A percentile compares a stretch with the other conserved stretches of the same genome.
Conservation (phyloP, 1,284 basidiomycete species). For the Gymnopus androsaceus region DNA sequence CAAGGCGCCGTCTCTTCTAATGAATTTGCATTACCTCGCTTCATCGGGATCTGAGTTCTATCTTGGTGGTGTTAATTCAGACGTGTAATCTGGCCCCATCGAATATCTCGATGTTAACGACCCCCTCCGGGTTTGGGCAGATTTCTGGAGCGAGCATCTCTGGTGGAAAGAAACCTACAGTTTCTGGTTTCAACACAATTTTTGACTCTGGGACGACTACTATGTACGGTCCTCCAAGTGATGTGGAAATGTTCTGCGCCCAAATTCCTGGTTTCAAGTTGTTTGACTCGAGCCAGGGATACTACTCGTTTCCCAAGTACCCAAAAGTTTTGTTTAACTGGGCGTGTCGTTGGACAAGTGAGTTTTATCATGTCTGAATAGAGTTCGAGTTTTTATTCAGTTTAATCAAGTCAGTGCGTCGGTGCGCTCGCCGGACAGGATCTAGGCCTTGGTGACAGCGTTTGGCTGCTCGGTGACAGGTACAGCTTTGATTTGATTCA, state of each 20-base stretch:
- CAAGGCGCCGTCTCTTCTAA: constrained; percentile 6
- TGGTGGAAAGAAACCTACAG: neutral
- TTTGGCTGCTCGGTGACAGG: constrained; percentile 39
- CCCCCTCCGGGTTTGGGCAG: constrained; percentile 16
- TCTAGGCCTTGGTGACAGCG: constrained; percentile 21
- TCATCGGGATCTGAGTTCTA: constrained; percentile 17
- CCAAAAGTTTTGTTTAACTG: constrained; percentile 28
- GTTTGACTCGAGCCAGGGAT: constrained; percentile 22
- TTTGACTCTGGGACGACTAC: constrained; percentile 18
- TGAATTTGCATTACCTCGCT: constrained; percentile 18
- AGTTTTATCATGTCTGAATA: neutral
- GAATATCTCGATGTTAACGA: constrained; percentile 15
- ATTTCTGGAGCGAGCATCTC: constrained; percentile 4
- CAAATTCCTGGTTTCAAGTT: neutral
- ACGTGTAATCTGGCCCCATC: constrained; percentile 8
- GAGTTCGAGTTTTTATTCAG: constrained; percentile 20
- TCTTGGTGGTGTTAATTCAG: constrained; percentile 19
- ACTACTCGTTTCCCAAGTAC: constrained; percentile 31
- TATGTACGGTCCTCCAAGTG: constrained; percentile 15
- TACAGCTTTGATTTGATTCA: neutral
- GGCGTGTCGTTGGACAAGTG: constrained; percentile 22
- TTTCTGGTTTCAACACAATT: constrained; percentile 14
- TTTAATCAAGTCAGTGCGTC: constrained; percentile 25
- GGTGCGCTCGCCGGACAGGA: constrained; percentile 24
- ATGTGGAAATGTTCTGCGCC: constrained; percentile 7